Percentiles rank a stretch among this genome's conserved stretches.
These are phyloP conservation scores for Musa itinerans DNA, from an alignment of 176 grass and related monocot species.

Conservation along the genomic window DNA sequence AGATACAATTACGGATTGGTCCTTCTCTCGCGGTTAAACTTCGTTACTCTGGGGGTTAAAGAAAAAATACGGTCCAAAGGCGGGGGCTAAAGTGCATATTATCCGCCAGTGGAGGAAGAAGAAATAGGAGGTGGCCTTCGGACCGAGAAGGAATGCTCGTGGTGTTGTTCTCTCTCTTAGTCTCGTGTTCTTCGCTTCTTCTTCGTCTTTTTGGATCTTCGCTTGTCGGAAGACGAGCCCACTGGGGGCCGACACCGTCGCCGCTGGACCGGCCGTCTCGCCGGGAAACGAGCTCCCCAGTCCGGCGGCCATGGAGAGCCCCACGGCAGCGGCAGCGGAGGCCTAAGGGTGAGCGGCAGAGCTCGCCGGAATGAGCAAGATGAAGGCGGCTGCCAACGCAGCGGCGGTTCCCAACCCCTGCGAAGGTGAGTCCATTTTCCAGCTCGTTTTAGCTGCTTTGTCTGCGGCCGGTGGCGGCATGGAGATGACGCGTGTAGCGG, in stretches of 20 bases:
- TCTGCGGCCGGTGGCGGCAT: constrained; percentile 21
- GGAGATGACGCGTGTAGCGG: constrained; percentile 7
- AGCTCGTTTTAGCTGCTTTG: neutral
- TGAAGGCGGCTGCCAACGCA: neutral
- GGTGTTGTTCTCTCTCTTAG: neutral
- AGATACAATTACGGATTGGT: no score
- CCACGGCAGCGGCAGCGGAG: neutral
- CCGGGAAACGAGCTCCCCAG: neutral
- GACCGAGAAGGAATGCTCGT: neutral
- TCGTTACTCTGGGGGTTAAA: neutral
- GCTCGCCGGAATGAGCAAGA: constrained; percentile 1
- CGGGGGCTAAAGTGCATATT: neutral
- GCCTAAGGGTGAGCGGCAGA: neutral
- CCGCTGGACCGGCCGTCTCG: neutral
- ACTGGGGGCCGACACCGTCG: neutral
- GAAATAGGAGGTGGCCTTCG: neutral
- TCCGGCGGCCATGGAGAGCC: neutral
- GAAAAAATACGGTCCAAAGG: neutral
- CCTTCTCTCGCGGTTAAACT: neutral
- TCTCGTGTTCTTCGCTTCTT: neutral
- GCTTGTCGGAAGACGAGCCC: neutral
- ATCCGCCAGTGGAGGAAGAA: neutral
- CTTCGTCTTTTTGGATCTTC: neutral
- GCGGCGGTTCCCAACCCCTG: neutral
- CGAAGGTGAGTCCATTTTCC: neutral